phyloP scores from a whole-genome alignment of 2,329 filamentous ascomycete species.

The Cytospora chrysosperma region DNA sequence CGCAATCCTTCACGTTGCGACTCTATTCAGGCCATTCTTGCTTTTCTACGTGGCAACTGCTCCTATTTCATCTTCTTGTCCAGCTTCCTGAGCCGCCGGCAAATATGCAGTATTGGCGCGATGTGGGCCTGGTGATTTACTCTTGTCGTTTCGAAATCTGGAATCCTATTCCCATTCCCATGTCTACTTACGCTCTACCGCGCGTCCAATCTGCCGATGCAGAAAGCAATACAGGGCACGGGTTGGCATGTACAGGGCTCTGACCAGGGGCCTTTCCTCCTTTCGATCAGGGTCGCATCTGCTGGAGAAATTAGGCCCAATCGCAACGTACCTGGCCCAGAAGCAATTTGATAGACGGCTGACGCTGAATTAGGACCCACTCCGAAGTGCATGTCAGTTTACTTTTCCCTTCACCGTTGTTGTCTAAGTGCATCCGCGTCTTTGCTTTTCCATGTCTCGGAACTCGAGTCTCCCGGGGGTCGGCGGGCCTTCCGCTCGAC shows the following conservation, averaged over 20 bases:
- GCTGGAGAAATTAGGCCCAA: slow-evolving; percentile 9
- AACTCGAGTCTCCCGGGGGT: slow-evolving; percentile 8
- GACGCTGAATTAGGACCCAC: slow-evolving; percentile 16
- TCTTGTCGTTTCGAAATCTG: background rate
- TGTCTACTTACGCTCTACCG: background rate
- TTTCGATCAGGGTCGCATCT: slow-evolving; percentile 6
- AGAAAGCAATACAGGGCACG: slow-evolving; percentile 15
- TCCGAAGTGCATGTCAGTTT: slow-evolving; percentile 23
- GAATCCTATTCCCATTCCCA: background rate
- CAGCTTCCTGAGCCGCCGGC: background rate
- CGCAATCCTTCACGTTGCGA: background rate
- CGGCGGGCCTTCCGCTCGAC: background rate
- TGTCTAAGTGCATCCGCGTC: slow-evolving; percentile 10
- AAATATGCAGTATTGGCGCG: background rate
- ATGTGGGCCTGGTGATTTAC: background rate
- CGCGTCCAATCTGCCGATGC: slow-evolving; percentile 5
- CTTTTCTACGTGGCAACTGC: background rate
- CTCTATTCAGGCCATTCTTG: background rate
- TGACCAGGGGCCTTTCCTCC: background rate
- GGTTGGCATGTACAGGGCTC: slow-evolving; percentile 7
- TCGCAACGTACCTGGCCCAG: slow-evolving; percentile 7
- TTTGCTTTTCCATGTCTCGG: slow-evolving; percentile 15
- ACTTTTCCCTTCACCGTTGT: slow-evolving; percentile 17
- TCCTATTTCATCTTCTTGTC: background rate
- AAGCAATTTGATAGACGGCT: slow-evolving; percentile 18